Evolutionary conservation across 2,329 filamentous ascomycete species (phyloP).

Genomic region (Phialophora verrucosa): DNA sequence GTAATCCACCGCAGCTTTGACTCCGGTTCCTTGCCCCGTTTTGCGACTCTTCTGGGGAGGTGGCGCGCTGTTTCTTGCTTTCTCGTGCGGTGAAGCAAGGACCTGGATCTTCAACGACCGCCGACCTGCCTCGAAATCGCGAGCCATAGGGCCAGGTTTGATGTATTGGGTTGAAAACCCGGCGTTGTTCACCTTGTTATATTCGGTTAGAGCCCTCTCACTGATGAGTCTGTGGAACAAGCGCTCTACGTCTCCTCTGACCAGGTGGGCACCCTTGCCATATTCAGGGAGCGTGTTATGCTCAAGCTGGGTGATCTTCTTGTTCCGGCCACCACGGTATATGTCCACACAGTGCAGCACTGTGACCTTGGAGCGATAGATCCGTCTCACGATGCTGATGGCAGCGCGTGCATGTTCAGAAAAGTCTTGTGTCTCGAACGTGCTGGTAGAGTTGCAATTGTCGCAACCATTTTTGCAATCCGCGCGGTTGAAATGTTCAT

Average conservation of each 20-base stretch:
- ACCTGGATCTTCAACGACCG: constrained; percentile 60
- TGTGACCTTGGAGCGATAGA: constrained; percentile 68
- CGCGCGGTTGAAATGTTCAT: constrained; percentile 74
- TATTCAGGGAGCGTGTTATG: constrained; percentile 64
- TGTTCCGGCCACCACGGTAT: constrained; percentile 72
- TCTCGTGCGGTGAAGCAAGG: constrained; percentile 54
- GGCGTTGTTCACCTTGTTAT: constrained; percentile 66
- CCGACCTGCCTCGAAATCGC: constrained; percentile 54
- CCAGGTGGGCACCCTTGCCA: constrained; percentile 72
- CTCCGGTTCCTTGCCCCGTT: constrained; percentile 44
- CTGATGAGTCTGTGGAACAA: constrained; percentile 78
- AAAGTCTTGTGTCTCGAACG: constrained; percentile 77
- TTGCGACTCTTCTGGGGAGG: constrained; percentile 41
- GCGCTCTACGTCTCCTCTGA: constrained; percentile 78
- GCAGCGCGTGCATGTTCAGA: constrained; percentile 74
- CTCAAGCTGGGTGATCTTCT: constrained; percentile 60
- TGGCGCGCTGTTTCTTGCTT: constrained; percentile 43
- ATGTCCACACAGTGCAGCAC: constrained; percentile 83
- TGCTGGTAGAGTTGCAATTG: constrained; percentile 78
- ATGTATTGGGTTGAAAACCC: constrained; percentile 75
- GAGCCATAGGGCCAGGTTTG: constrained; percentile 50
- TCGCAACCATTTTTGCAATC: constrained; percentile 81
- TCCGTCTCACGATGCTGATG: constrained; percentile 68
- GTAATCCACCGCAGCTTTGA: constrained; percentile 44
- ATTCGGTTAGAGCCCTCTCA: constrained; percentile 75